Evolutionary conservation across 2,329 filamentous ascomycete species (phyloP), one percentile per base, ranked within the genome.

Genomic region (Pseudonectria foliicola): DNA sequence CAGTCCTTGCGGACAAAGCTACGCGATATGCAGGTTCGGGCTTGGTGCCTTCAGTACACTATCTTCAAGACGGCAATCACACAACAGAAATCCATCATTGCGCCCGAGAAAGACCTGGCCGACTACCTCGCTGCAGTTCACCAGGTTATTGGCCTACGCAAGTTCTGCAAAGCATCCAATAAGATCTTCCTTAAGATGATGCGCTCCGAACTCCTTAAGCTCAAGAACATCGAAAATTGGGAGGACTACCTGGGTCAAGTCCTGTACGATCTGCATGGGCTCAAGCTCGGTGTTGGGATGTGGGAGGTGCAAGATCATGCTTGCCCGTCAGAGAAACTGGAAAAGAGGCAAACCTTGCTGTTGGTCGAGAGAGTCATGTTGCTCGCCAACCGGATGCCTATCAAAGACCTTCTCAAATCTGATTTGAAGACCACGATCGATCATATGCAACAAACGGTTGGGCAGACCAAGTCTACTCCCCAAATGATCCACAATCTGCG

Each of bases 381-480:
- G 25, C 78, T 95, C 38, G 86, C 86, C 3, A 81, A 82, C 32
- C 80, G 84, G 42, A 82, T 95, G 68, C 81, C 85, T 14, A 84
- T 94, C 66, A 94, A 90, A 52, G 92, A 96, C 46, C 65, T 96
- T 13, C 76, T 88, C 12, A 96, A 94, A 57, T 92, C 88, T 12
- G 87, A 96, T 37, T 68, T 98, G 35, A 93, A 90, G 56, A 77
- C 73, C 12, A 87, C 88, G 0, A 92, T 98, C 39, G 92, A 98
- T 39, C 88, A 89, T 48, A 86, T 98, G 62, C 89, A 96, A 56
- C 80, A 86, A 46, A 82, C 85, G 5, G 82, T 96, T 35, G 87
- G 86, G 2, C 75, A 76, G 35, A 77, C 82, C 18, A 95, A 89
- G 57, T 77, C 82, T 10, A 83, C 82, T 2, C 77, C 85, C 5